phyloP scores from a whole-genome alignment of 495 filamentous ascomycete genomes.

The Saxophila tyrrhenica region DNA sequence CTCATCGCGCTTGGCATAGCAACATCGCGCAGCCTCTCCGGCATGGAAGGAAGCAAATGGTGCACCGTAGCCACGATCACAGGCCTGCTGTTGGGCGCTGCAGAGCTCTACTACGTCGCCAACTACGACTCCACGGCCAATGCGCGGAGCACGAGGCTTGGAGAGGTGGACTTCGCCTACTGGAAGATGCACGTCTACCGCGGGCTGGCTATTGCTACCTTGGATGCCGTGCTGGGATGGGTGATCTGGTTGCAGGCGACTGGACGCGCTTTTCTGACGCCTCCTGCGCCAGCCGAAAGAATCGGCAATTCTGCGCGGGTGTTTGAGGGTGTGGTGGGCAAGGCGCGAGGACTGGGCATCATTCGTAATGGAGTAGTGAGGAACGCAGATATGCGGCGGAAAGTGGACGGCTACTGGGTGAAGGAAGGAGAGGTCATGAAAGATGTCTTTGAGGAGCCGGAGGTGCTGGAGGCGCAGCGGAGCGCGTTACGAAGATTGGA shows the following conservation, averaged over 20 bases:
- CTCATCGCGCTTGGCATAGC: conserved; percentile 55
- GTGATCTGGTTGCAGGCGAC: conserved; percentile 66
- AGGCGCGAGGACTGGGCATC: conserved; percentile 43
- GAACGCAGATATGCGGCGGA: conserved; percentile 41
- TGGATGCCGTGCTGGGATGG: conserved; percentile 49
- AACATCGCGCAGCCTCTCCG: conserved; percentile 44
- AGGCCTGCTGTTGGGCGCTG: conserved; percentile 43
- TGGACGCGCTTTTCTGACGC: conserved; percentile 53
- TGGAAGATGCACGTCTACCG: conserved; percentile 54
- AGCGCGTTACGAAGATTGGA: conserved; percentile 39
- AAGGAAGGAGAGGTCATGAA: conserved; percentile 30
- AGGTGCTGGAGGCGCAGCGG: conserved; percentile 45
- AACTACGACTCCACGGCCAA: conserved; percentile 54
- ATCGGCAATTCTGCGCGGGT: conserved; percentile 33
- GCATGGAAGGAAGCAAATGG: conserved; percentile 52
- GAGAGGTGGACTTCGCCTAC: conserved; percentile 55
- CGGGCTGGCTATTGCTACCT: conserved; percentile 42
- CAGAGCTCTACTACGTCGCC: conserved; percentile 51
- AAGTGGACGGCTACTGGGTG: conserved; percentile 48
- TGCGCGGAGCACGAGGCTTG: conserved; percentile 41
- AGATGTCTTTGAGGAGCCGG: conserved; percentile 38
- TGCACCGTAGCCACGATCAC: conserved; percentile 55
- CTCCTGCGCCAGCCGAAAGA: conserved; percentile 38
- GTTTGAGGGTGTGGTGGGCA: conserved; percentile 37
- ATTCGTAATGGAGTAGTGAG: conserved; percentile 48